These are phyloP conservation scores for Singerocomus rubriflavus DNA, from an alignment of 1,284 basidiomycete genomes.

Conservation along the genomic window DNA sequence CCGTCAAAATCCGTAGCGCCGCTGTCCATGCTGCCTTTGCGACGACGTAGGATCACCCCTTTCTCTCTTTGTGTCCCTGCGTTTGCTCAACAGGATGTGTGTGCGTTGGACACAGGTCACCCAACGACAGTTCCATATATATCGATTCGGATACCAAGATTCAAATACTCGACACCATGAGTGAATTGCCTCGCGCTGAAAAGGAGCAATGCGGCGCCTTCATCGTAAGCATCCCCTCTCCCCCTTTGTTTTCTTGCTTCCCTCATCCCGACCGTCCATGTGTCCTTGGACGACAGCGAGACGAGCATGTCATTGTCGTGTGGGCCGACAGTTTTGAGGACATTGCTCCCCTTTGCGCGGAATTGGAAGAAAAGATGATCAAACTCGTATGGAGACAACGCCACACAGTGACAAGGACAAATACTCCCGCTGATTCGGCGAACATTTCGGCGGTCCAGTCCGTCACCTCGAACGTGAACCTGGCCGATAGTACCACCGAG, in stretches of 20 bases:
- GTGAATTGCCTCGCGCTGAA: constrained; percentile 69
- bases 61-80: no score
- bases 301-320: constrained; percentile 71
- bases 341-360: constrained; percentile 68
- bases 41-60: constrained; percentile 38
- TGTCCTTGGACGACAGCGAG: constrained; percentile 45
- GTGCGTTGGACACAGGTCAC: constrained; percentile 1
- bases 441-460: constrained; percentile 20
- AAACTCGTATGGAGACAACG: constrained; percentile 66
- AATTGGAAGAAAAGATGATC: constrained; percentile 79
- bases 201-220: constrained; percentile 86
- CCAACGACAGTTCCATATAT: constrained; percentile 41
- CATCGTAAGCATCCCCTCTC: constrained; percentile 46
- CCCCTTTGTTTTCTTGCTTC: constrained; percentile 8
- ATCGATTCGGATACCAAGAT: constrained; percentile 70
- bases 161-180: constrained; percentile 66
- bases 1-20: constrained; percentile 76
- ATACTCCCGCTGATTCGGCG: constrained; percentile 14
- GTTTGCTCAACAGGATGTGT: not conserved
- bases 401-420: constrained; percentile 12
- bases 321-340: constrained; percentile 75
- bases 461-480: constrained; percentile 50
- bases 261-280: not conserved
- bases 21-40: constrained; percentile 76
- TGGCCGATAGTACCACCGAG: constrained; percentile 41